Evolutionary conservation across 2,329 filamentous ascomycete species (phyloP), one percentile per base, ranked within the genome.

Genomic region (Exophiala alcalophila): DNA sequence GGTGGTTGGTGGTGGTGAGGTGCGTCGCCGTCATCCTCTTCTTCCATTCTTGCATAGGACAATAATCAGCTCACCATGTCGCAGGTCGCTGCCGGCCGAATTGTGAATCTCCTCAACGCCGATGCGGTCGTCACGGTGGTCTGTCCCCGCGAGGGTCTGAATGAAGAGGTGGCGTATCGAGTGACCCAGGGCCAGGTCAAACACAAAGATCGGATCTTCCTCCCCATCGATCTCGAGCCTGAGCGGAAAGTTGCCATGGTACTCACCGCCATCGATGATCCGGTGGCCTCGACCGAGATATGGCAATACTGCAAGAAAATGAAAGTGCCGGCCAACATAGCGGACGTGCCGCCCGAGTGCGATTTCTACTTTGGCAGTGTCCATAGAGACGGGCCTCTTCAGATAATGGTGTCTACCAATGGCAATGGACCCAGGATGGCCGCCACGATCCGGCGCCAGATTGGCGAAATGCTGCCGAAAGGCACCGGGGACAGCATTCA

Each of bases 391-490:
- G 92, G 92, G 0, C 92, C 92, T 4, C 68, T 98, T 48, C 92
- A 98, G 71, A 84, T 98, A 59, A 98, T 98, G 92, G 91, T 98
- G 57, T 94, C 86, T 69, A 98, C 92, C 24, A 98, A 97, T 63
- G 92, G 92, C 38, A 96, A 95, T 62, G 92, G 92, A 0, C 92
- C 92, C 0, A 83, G 91, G 61, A 70, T 98, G 52, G 92, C 92
- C 7, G 91, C 87, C 55, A 82, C 90, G 33, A 85, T 98, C 36
- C 74, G 91, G 40, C 78, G 84, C 61, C 80, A 85, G 61, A 95
- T 98, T 53, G 90, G 88, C 12, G 75, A 72, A 14, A 74, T 73
- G 34, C 68, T 98, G 43, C 92, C 92, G 1, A 68, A 71, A 12
- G 88, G 92, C 53, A 84, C 86, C 20, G 92, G 92, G 6, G 80